Evolutionary conservation across 2,329 filamentous ascomycete genomes (phyloP), one percentile per base, ranked within the genome.

Genomic region (Exophiala lecanii-corni): DNA sequence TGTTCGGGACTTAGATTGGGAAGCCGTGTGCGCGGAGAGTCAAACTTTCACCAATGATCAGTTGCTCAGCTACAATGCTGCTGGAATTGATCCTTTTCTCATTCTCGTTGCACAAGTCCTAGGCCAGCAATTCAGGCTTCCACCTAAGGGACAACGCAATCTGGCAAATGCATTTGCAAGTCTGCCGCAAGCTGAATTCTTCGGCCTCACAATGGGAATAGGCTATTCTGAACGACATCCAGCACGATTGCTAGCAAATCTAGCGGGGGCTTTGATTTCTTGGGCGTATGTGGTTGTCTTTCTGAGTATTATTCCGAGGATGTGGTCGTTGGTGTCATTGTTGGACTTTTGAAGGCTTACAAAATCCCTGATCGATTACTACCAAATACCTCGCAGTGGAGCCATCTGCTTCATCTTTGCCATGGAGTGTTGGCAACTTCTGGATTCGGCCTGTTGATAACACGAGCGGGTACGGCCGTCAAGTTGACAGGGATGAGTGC

Each of bases 131-230:
- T 39, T 44, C 41, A 44, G 23, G 5, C 23, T 44, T 20, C 15
- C 23, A 12, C 26, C 17, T 12, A 26, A 38, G 5, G 41, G 41
- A 10, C 41, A 39, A 23, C 41, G 41, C 4, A 44, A 44, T 30
- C 28, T 39, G 10, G 41, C 36, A 17, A 44, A 44, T 35, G 41
- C 28, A 16, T 44, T 44, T 19, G 36, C 23, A 12, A 44, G 41
- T 38, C 41, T 44, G 31, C 41, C 41, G 6, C 41, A 39, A 21
- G 12, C 36, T 7, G 41, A 44, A 26, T 44, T 44, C 41, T 39
- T 32, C 7, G 41, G 35, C 12, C 35, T 21, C n/a, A 32, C 16
- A 9, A 15, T 44, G 9, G 41, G 41, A n/a, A 44, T 44, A 12
- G 41, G 41, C 10, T 39, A 39, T 18, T 39, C 41, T 7, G 35